Evolutionary conservation across 73 alveolate species (phyloP), one percentile per base, ranked within the genome.

Genomic region (Paraurostyla sp.): DNA sequence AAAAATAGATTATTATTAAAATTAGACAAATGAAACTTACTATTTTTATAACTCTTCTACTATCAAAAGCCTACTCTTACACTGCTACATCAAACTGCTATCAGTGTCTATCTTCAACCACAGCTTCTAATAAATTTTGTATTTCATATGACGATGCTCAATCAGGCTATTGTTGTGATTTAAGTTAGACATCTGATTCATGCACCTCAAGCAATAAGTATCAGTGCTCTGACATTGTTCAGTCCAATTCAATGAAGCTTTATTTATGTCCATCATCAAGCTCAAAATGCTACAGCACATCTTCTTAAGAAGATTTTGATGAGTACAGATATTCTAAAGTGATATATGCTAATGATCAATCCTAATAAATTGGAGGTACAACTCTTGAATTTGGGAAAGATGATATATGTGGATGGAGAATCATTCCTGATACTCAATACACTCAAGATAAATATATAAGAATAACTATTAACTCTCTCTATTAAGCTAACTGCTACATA

Each of bases 371-470:
- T 13, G 68, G 73, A 48, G 87, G 87, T 13, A 43, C 87, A 6
- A 45, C 87, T 6, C 29, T 73, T 9, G 87, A 73, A 0, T 73
- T 73, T 30, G 71, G 71, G 15, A 48, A 73, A 48, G 73, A 73
- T 48, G 87, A 73, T 48, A 36, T 45, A 30, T 73, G 87, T 35
- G 42, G 87, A 25, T 73, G 87, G 87, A 73, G 71, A 36, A 73
- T 73, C 15, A 73, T 73, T 6, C 71, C 87, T 27, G 71, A 73
- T 73, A 15, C 87, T 4, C 68, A 73, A 27, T 73, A 23, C 46
- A 30, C 46, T 27, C 30, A 22, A 50, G 71, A 73, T 36, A 73
- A 73, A 48, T 27, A 13, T 57, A 73, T 73, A 11, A 73, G 71
- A 50, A 45, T 73, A 1, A 43, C 68, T 6, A 13, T 73, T 25